These are phyloP conservation scores for Stagonosporopsis chrysanthemi DNA, from an alignment of 2,329 filamentous ascomycete genomes.

Conservation along the genomic window DNA sequence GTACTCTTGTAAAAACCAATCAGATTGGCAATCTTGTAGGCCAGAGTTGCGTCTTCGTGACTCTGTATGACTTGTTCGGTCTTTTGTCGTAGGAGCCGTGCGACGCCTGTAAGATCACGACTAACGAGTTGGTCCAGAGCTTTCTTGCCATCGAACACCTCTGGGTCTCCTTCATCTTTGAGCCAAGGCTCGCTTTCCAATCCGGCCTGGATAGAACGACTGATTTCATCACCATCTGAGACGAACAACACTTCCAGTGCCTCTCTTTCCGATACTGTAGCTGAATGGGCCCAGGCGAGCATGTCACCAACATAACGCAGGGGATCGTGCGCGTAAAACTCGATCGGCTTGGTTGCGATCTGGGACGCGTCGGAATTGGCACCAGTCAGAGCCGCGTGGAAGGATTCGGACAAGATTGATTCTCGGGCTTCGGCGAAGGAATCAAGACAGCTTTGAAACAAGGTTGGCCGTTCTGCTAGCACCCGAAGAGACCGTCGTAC, in stretches of 20 bases:
- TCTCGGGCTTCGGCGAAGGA: constrained; percentile 92
- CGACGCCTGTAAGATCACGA: constrained; percentile 80
- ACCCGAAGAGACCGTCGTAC: constrained; percentile 86
- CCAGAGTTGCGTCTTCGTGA: constrained; percentile 86
- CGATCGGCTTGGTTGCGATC: constrained; percentile 78
- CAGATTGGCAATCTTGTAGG: constrained; percentile 90
- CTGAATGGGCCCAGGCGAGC: constrained; percentile 95
- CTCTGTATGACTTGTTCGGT: constrained; percentile 91
- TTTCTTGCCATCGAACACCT: constrained; percentile 78
- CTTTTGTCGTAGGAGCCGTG: constrained; percentile 83
- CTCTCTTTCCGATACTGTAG: constrained; percentile 91
- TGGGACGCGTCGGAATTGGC: constrained; percentile 65
- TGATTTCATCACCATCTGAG: constrained; percentile 86
- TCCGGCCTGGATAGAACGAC: constrained; percentile 79
- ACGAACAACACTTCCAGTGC: constrained; percentile 91
- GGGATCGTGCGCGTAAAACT: constrained; percentile 90
- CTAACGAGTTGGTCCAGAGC: constrained; percentile 88
- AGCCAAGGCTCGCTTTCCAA: constrained; percentile 86
- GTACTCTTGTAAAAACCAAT: constrained; percentile 88
- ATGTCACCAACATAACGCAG: constrained; percentile 94
- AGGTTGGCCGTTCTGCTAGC: constrained; percentile 83
- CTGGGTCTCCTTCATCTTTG: constrained; percentile 60
- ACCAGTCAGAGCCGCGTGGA: constrained; percentile 87
- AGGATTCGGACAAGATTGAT: constrained; percentile 83
- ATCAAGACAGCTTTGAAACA: constrained; percentile 94